These are phyloP conservation scores for Raffaelea deltoideospora DNA, from an alignment of 2,329 filamentous ascomycete genomes.

Conservation along the genomic window DNA sequence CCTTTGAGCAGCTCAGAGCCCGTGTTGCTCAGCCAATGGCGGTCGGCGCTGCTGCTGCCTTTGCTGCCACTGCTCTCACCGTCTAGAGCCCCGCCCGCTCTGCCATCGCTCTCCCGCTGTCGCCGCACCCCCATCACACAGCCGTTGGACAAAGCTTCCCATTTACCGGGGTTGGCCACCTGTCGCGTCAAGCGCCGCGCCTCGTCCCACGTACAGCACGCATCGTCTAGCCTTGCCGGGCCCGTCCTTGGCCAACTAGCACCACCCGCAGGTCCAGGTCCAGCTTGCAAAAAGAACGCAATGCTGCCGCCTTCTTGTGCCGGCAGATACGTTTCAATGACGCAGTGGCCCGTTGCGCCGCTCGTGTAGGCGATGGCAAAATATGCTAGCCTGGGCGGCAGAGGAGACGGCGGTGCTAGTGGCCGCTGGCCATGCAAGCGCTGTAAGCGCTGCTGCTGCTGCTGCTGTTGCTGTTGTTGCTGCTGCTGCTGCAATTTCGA, in stretches of 20 bases:
- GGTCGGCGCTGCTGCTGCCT: conserved; percentile 7
- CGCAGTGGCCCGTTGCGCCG: conserved; percentile 41
- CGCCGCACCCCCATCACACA: conserved; percentile 48
- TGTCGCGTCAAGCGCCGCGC: conserved; percentile 34
- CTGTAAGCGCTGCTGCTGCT: conserved; percentile 28
- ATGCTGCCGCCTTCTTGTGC: conserved; percentile 38
- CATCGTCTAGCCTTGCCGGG: conserved; percentile 21
- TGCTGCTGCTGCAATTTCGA: conserved; percentile 38
- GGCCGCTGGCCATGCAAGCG: too few relatives aligned
- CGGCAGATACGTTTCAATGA: conserved; percentile 49
- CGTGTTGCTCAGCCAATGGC: conserved; percentile 2
- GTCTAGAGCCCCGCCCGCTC: neutral
- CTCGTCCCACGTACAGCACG: conserved; percentile 34
- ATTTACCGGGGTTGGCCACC: conserved; percentile 47
- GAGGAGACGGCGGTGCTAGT: too few relatives aligned
- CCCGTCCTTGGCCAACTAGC: too few relatives aligned
- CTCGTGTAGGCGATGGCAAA: conserved; percentile 51
- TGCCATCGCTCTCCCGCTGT: conserved; percentile 2
- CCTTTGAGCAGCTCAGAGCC: too few relatives aligned
- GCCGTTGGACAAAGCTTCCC: conserved; percentile 46
- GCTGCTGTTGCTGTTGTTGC: conserved; percentile 32
- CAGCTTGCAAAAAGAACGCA: conserved; percentile 45
- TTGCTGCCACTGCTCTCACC: conserved; percentile 1
- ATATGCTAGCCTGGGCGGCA: too few relatives aligned
- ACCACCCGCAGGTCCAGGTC: too few relatives aligned